Evolutionary conservation across 148 eudicot species (phyloP), one percentile per base, ranked within the genome.

Genomic region (Camellia granthamiana): DNA sequence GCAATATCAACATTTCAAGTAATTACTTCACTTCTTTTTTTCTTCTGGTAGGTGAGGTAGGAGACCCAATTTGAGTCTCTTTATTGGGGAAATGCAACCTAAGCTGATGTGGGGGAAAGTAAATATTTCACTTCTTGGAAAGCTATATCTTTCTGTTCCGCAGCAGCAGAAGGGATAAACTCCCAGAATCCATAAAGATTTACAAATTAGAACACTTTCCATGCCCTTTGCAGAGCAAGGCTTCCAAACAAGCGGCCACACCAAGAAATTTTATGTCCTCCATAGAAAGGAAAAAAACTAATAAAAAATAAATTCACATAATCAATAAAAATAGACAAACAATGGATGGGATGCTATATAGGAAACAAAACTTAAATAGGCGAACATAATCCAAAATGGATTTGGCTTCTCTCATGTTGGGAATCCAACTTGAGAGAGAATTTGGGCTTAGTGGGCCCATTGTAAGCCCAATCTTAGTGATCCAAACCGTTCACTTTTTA

Each of bases 241-340:
- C 14, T 72, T 51, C 38, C 19, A n/a, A 30, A 16, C 9, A 19
- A 51, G 54, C 12, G 3, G 73, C 21, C 6, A 5, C 5, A 13
- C 13, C 47, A 72, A 47, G 41, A 3, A 51, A 14, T 72, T 69
- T 49, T 30, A n/a, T n/a, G n/a, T 72, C 6, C 56, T 47, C 75
- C 46, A 47, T 51, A 72, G 15, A 10, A 72, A 72, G 58, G 49
- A 72, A 49, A 72, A 49, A 72, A n/a, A 62, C 55, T 71, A n/a
- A 19, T 3, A 71, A 46, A 70, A 46, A 21, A 7, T 8, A 47
- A 49, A 13, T 54, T 7, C n/a, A 30, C 18, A 19, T 9, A 19
- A 72, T 21, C 51, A n/a, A 44, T 3, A 21, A 54, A 72, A 72
- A 72, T 6, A 64, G 42, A 7, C 68, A 64, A 19, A 72, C 43